Base-by-base conservation (phyloP, 2,329 filamentous ascomycete species). In the Phialemonium atrogriseum region DNA sequence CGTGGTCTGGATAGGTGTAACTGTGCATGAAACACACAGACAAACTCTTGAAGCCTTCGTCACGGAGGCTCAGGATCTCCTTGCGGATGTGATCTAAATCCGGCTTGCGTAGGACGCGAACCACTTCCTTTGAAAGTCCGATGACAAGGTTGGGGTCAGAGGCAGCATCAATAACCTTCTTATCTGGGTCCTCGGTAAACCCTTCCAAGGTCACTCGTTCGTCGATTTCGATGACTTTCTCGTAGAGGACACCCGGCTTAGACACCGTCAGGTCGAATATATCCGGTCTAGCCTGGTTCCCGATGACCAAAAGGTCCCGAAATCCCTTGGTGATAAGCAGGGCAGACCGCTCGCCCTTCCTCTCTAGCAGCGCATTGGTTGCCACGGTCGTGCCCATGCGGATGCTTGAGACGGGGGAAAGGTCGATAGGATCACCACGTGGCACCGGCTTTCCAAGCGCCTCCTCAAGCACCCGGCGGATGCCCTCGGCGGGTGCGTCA, bases 381-480 rank as follows among this genome's bases (percentile, higher is more conserved):
- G 81, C 81, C 3, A 86, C 81, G 1, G 81, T 86, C 1, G 82
- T 86, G n/a, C 82, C 81, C 80, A 85, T 85, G 14, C 81, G 74
- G 46, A 85, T 84, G 35, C 13, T 16, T 33, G 5, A 6, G 16
- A 30, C 28, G 10, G 19, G 14, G 29, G 20, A 27, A 40, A 27
- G 27, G 20, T 34, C 32, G 34, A 30, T 19, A 6, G 24, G n/a
- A 2, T 51, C 44, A 1, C 54, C 56, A 5, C 55, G 46, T 1
- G 58, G 54, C 11, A 60, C 45, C 3, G 49, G 38, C 5, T 45
- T 46, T 4, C 48, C 47, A 7, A 21, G 22, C 2, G 51, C 55
- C 11, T 48, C 43, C 43, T 54, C 56, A 9, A 60, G 41, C 15
- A 63, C 56, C 18, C 55, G 52, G 4, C 80, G 67, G 39, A 85